Evolutionary conservation across 768 basidiomycete species (phyloP).

Genomic region (Cystofilobasidium bisporidii): DNA sequence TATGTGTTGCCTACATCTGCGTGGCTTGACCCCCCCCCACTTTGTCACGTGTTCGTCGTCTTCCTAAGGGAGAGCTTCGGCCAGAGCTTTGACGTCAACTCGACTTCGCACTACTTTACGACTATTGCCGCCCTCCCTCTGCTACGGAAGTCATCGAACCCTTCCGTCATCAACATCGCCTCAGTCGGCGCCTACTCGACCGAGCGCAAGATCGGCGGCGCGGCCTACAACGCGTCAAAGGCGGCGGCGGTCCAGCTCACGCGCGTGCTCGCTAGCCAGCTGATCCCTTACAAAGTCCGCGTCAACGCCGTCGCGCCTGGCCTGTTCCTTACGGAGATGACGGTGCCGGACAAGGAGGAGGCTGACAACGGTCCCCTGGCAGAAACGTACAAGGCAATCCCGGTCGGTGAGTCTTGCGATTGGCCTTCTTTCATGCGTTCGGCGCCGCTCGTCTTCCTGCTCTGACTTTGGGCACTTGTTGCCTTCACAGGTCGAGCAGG

Average conservation of each 20-base stretch:
- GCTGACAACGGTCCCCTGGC: not conserved
- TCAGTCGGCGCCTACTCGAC: not conserved
- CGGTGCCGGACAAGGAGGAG: not conserved
- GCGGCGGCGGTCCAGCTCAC: not conserved
- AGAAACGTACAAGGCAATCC: not conserved
- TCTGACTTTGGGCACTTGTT: not conserved
- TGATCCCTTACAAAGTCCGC: constrained; percentile 1
- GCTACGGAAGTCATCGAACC: not conserved
- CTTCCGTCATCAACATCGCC: not conserved
- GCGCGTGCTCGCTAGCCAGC: not conserved
- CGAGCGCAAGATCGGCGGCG: not conserved
- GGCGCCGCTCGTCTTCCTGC: not conserved
- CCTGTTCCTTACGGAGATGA: constrained; percentile 1
- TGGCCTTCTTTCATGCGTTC: no score
- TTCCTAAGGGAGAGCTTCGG: not conserved
- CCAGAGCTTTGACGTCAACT: constrained; percentile 1
- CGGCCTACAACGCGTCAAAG: not conserved
- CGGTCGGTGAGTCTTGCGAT: not conserved
- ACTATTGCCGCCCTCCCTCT: not conserved
- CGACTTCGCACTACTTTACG: not conserved
- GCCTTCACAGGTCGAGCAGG: not conserved
- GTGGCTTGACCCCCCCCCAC: no score
- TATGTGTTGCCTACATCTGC: no score
- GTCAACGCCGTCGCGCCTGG: not conserved
- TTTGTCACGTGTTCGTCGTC: not conserved